These are phyloP conservation scores for Aschersonia sp. DNA, from an alignment of 2,329 filamentous ascomycete genomes.

Conservation along the genomic window DNA sequence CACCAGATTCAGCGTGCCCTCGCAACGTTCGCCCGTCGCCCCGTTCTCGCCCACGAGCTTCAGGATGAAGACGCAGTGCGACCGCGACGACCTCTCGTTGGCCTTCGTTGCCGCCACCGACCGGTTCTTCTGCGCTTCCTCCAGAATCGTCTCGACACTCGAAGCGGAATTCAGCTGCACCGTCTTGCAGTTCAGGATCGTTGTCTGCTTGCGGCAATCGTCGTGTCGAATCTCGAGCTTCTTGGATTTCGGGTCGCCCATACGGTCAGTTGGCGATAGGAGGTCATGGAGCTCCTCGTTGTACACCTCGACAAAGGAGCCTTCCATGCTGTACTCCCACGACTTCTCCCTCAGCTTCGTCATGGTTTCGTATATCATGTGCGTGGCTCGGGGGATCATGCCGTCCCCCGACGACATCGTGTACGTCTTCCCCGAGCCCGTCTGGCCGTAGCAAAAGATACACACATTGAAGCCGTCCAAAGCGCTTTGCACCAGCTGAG, in stretches of 20 bases:
- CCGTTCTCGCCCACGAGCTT: constrained; percentile 59
- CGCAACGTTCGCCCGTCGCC: constrained; percentile 69
- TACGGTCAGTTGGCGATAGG: constrained; percentile 42
- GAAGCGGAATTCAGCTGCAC: constrained; percentile 66
- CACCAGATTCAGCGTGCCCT: constrained; percentile 89
- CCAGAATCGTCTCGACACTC: constrained; percentile 67
- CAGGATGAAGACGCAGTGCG: constrained; percentile 91
- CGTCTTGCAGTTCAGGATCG: constrained; percentile 64
- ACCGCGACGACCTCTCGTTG: constrained; percentile 87
- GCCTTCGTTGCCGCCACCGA: constrained; percentile 95
- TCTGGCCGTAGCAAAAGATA: constrained; percentile 98
- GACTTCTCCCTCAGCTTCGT: constrained; percentile 75
- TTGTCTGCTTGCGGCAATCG: constrained; percentile 65
- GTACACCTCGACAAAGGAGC: constrained; percentile 94
- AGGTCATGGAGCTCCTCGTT: constrained; percentile 94
- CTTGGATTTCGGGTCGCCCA: constrained; percentile 56
- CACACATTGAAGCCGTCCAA: constrained; percentile 97
- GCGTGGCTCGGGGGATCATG: constrained; percentile 88
- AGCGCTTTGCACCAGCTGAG: constrained; percentile 89
- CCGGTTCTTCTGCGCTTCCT: constrained; percentile 69
- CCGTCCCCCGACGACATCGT: constrained; percentile 88
- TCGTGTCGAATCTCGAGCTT: constrained; percentile 88
- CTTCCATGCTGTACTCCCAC: constrained; percentile 89
- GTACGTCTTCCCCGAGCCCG: constrained; percentile 89
- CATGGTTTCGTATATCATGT: constrained; percentile 86